phyloP scores from a whole-genome alignment of 805 yeast species.

The Diddensiella transvaalensis region DNA sequence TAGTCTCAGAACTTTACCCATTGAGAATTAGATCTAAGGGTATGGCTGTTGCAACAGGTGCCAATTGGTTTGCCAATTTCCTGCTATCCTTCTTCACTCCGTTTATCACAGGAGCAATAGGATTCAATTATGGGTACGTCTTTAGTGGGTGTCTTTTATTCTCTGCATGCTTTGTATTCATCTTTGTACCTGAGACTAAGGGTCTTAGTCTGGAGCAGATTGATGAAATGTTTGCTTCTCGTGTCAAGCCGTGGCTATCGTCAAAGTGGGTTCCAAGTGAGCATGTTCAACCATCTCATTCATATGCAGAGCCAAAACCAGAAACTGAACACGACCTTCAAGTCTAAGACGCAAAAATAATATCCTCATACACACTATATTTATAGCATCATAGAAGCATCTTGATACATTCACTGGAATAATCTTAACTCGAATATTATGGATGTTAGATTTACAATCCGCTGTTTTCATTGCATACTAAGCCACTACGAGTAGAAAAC shows the following conservation, averaged over 20 bases:
- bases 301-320: slow-evolving; percentile 6
- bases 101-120: slow-evolving; percentile 54
- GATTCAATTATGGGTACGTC: slow-evolving; percentile 64
- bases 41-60: slow-evolving; percentile 54
- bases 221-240: slow-evolving; percentile 54
- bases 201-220: slow-evolving; percentile 82
- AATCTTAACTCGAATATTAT: too few species aligned
- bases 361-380: too few species aligned
- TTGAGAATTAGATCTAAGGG: slow-evolving; percentile 59
- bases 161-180: slow-evolving; percentile 62
- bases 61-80: slow-evolving; percentile 45
- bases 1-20: slow-evolving; percentile 63
- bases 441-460: too few species aligned
- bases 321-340: not conserved
- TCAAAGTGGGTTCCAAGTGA: slow-evolving; percentile 13
- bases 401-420: too few species aligned
- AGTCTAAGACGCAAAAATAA: too few species aligned
- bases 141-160: slow-evolving; percentile 58
- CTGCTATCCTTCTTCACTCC: slow-evolving; percentile 68
- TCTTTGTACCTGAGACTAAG: slow-evolving; percentile 73
- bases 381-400: too few species aligned
- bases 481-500: too few species aligned
- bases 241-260: slow-evolving; percentile 40
- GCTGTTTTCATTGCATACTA: too few species aligned
- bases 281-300: slow-evolving; percentile 9